Evolutionary conservation across 352 stramenopile species (phyloP).

Genomic region (Phytophthora capsici): DNA sequence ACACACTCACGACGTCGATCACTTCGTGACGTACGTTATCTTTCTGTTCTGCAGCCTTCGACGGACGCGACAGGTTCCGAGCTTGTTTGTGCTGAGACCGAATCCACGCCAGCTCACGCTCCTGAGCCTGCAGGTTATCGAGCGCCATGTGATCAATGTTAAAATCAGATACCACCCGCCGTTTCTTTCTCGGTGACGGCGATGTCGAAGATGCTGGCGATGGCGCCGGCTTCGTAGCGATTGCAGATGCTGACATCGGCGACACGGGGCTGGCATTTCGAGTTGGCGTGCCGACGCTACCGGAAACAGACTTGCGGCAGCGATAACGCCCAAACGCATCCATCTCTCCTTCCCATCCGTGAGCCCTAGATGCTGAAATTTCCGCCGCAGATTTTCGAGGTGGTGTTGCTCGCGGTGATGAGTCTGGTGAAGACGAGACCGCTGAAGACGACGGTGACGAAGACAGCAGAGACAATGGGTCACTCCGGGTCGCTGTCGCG

Average conservation of each 20-base stretch:
- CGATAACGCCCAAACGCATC: conserved; percentile 14
- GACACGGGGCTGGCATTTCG: background rate
- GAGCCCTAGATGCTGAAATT: background rate
- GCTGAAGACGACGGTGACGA: conserved; percentile 11
- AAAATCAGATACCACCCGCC: conserved; percentile 20
- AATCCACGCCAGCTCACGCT: conserved; percentile 49
- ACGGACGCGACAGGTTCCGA: conserved; percentile 5
- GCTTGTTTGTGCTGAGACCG: conserved; percentile 33
- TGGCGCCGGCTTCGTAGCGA: background rate
- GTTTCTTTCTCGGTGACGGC: conserved; percentile 30
- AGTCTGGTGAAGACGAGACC: conserved; percentile 12
- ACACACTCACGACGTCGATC: conserved; percentile 19
- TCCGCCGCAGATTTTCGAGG: conserved; percentile 8
- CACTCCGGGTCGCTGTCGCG: background rate
- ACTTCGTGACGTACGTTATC: conserved; percentile 16
- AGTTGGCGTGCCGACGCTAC: background rate
- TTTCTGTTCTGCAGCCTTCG: conserved; percentile 14
- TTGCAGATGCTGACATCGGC: conserved; percentile 1
- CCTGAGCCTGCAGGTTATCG: conserved; percentile 45
- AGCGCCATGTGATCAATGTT: conserved; percentile 34
- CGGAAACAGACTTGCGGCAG: conserved; percentile 25
- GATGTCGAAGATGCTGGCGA: conserved; percentile 3
- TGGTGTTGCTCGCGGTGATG: conserved; percentile 13
- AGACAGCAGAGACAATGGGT: conserved; percentile 6
- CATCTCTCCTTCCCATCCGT: conserved; percentile 10